phyloP scores from a whole-genome alignment of 2,329 filamentous ascomycete species.

The Calycina marina region DNA sequence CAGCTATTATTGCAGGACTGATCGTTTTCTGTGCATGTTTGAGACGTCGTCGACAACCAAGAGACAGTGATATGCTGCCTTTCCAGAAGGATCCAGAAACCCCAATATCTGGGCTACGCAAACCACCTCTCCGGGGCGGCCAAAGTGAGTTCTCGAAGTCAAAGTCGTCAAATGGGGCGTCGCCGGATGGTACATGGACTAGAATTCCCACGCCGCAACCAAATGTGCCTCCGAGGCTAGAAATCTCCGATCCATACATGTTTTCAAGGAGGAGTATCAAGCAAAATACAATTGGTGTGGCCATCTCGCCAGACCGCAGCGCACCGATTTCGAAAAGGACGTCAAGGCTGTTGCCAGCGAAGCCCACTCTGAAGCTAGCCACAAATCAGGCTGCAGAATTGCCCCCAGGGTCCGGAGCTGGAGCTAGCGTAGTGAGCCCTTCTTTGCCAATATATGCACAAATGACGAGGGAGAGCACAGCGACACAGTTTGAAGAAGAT shows the following conservation, averaged over 20 bases:
- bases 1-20: slow-evolving; percentile 32
- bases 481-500: slow-evolving; percentile 22
- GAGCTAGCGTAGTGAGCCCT: slow-evolving; percentile 5
- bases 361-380: slow-evolving; percentile 17
- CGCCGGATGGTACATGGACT: slow-evolving; percentile 12
- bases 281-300: slow-evolving; percentile 19
- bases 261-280: slow-evolving; percentile 19
- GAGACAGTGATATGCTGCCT: slow-evolving; percentile 21
- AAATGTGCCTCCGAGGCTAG: slow-evolving; percentile 14
- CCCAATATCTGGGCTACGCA: slow-evolving; percentile 3
- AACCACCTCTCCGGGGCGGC: not conserved
- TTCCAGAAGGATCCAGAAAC: slow-evolving; percentile 19
- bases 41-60: slow-evolving; percentile 19
- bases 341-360: slow-evolving; percentile 21
- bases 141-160: not conserved
- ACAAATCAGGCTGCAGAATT: slow-evolving; percentile 1
- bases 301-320: slow-evolving; percentile 16
- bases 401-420: no score
- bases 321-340: slow-evolving; percentile 6
- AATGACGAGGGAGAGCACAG: slow-evolving; percentile 15
- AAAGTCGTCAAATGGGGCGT: not conserved
- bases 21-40: slow-evolving; percentile 26
- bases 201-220: slow-evolving; percentile 10
- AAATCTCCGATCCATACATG: slow-evolving; percentile 17
- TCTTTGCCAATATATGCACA: slow-evolving; percentile 7